These are phyloP conservation scores for Dipodascus geniculatus DNA, from an alignment of 805 yeast genomes.

Conservation along the genomic window DNA sequence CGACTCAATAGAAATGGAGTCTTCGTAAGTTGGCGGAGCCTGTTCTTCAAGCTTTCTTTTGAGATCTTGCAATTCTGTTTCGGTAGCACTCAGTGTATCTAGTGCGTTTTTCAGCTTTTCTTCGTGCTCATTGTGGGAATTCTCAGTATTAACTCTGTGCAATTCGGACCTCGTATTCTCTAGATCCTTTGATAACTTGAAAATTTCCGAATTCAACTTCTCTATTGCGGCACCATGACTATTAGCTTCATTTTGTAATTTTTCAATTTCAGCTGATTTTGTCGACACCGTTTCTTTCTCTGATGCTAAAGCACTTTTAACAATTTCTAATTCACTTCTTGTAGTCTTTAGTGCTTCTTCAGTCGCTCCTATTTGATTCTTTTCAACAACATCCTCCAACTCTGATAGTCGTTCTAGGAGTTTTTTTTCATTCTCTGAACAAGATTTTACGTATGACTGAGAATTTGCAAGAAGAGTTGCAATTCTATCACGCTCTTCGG, in stretches of 20 bases:
- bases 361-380: background rate
- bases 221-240: background rate
- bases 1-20: background rate
- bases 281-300: too few species aligned
- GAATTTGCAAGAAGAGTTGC: constrained; percentile 46
- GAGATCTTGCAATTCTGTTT: background rate
- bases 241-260: background rate
- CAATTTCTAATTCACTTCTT: background rate
- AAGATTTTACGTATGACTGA: constrained; percentile 49
- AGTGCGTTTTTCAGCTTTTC: constrained; percentile 30
- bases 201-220: background rate
- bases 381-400: constrained; percentile 39
- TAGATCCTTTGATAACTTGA: background rate
- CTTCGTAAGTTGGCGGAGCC: background rate
- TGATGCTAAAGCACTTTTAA: too few species aligned
- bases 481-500: constrained; percentile 47
- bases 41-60: background rate
- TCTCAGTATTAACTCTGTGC: background rate
- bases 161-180: background rate
- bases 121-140: constrained; percentile 28
- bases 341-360: background rate
- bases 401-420: constrained; percentile 37
- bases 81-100: background rate
- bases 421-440: constrained; percentile 41
- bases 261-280: background rate